These are phyloP conservation scores for Lactifluus subvellereus DNA, from an alignment of 768 basidiomycete genomes.

Conservation along the genomic window DNA sequence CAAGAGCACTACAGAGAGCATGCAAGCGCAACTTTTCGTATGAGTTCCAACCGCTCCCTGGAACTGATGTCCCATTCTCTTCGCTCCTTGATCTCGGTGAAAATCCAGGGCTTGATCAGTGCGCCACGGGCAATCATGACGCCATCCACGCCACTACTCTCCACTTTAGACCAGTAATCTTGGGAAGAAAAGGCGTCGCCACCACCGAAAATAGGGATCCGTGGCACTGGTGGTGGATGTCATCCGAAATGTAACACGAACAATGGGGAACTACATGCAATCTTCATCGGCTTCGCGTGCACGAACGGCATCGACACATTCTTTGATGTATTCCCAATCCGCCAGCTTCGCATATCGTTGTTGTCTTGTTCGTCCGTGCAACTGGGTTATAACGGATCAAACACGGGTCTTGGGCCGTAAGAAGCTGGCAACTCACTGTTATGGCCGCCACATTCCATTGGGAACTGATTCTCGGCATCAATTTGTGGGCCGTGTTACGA, in stretches of 20 bases:
- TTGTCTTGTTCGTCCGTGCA: slow-evolving; percentile 94
- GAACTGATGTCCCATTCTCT: slow-evolving; percentile 93
- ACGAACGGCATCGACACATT: slow-evolving; percentile 79
- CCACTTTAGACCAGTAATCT: slow-evolving; percentile 72
- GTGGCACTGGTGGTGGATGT: slow-evolving; percentile 49
- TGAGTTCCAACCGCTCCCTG: slow-evolving; percentile 72
- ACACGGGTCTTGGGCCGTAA: background rate
- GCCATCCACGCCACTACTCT: slow-evolving; percentile 83
- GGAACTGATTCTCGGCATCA: slow-evolving; percentile 69
- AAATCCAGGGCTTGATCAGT: slow-evolving; percentile 93
- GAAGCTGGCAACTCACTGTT: slow-evolving; percentile 37
- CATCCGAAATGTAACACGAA: background rate
- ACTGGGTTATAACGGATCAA: slow-evolving; percentile 40
- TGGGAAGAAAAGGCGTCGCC: slow-evolving; percentile 91
- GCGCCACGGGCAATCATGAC: slow-evolving; percentile 95
- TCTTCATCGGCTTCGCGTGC: slow-evolving; percentile 64
- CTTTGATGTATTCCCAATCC: slow-evolving; percentile 91
- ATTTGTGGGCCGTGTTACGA: slow-evolving; percentile 79
- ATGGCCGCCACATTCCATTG: slow-evolving; percentile 52
- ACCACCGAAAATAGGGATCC: slow-evolving; percentile 94
- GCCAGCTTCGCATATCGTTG: slow-evolving; percentile 90
- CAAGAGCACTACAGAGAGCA: background rate
- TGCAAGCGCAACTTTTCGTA: slow-evolving; percentile 53
- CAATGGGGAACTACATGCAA: slow-evolving; percentile 37
- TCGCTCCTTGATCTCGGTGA: slow-evolving; percentile 89